Evolutionary conservation across 1,284 basidiomycete species (phyloP).

Genomic region (Malassezia equina): DNA sequence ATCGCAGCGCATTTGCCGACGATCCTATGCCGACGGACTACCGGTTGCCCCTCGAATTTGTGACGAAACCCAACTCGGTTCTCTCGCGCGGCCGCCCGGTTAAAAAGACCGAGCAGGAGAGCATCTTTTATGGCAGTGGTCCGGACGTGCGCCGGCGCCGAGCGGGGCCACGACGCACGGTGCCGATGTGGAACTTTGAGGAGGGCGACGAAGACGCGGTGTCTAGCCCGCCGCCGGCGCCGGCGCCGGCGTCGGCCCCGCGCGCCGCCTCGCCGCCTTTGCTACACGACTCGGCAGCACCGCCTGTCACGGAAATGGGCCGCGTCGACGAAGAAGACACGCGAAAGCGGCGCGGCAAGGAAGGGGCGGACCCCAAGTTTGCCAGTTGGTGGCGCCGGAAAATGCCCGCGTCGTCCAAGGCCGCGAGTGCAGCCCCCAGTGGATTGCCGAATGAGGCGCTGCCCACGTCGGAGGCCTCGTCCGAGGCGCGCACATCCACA

Average conservation of each 20-base stretch:
- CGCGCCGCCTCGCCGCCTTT: not conserved
- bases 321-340: not conserved
- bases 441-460: not conserved
- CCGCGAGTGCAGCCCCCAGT: not conserved
- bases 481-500: constrained; percentile 2
- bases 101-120: constrained; percentile 6
- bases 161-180: not conserved
- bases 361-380: not conserved
- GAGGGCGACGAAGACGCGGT: constrained; percentile 12
- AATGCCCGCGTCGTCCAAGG: not conserved
- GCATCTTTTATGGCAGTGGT: constrained; percentile 12
- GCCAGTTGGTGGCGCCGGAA: not conserved
- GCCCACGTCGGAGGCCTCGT: not conserved
- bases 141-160: not conserved
- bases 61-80: constrained; percentile 15
- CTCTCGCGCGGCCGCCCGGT: constrained; percentile 16
- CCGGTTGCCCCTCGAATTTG: constrained; percentile 8
- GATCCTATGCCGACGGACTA: constrained; percentile 1
- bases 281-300: not conserved
- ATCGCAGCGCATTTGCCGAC: constrained; percentile 1
- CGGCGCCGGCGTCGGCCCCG: not conserved
- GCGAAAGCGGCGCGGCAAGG: not conserved
- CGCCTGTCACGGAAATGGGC: not conserved
- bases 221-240: not conserved
- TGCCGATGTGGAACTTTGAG: constrained; percentile 14